A percentile compares a stretch with the other conserved stretches of the same genome.
phyloP scores from a whole-genome alignment of 1,139 yeast genomes.

The Kurtzmaniella quercitrusa region DNA sequence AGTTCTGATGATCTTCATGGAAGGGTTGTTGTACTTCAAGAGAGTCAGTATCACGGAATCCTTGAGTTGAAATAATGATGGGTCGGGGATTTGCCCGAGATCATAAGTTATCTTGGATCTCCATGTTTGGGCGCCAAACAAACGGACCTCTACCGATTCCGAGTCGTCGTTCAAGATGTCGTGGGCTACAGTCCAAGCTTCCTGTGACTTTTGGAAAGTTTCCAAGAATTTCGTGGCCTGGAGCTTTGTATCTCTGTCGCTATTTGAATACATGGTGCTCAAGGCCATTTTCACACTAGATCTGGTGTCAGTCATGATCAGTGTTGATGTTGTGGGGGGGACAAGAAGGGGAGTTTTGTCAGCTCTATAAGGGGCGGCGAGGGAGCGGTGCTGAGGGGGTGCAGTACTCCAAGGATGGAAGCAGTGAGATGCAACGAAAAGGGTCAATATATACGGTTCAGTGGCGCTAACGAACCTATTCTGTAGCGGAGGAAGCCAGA shows the following conservation, averaged over 20 bases:
- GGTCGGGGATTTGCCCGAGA: conserved; percentile 65
- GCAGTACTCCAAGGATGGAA: too few species aligned
- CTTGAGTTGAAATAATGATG: conserved; percentile 48
- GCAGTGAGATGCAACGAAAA: not conserved
- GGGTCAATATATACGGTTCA: not conserved
- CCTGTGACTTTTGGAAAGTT: conserved; percentile 73
- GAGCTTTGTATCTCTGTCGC: conserved; percentile 47
- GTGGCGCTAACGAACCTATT: not conserved
- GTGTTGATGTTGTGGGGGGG: not conserved
- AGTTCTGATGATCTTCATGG: conserved; percentile 58
- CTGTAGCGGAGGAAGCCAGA: not conserved
- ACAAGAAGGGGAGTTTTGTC: not conserved
- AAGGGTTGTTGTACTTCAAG: conserved; percentile 36
- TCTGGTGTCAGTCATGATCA: conserved; percentile 7
- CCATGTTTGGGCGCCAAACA: conserved; percentile 89
- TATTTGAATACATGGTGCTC: conserved; percentile 56
- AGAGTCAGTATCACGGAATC: conserved; percentile 58
- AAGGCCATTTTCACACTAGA: conserved; percentile 45
- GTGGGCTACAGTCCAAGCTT: conserved; percentile 60
- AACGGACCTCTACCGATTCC: conserved; percentile 47
- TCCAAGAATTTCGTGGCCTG: conserved; percentile 68
- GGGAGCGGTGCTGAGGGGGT: too few species aligned
- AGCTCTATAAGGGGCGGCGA: too few species aligned
- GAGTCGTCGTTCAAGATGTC: conserved; percentile 22
- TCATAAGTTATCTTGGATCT: conserved; percentile 84